Evolutionary conservation across 2,329 filamentous ascomycete genomes (phyloP), one percentile per base, ranked within the genome.

Genomic region (Verticillium klebahnii): DNA sequence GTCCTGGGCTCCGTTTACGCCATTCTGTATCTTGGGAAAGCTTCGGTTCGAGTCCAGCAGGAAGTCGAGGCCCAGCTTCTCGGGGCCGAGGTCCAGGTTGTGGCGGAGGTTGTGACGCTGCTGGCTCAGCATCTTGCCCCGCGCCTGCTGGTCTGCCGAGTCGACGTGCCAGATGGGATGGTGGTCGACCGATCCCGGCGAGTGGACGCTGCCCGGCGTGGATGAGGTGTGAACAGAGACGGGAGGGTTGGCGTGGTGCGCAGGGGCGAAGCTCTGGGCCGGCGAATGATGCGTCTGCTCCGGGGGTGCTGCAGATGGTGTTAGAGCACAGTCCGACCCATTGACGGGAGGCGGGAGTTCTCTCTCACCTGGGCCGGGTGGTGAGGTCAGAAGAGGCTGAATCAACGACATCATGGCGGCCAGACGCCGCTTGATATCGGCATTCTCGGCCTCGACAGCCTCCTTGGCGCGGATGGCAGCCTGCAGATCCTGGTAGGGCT

Each of bases 401-500:
- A 90, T 80, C 70, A 88, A 82, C 67, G 83, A 79, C 71, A 93
- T 75, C 45, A 92, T 84, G 36, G 83, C 81, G 61, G 85, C 82
- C 67, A 96, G 76, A 36, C 87, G 84, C 71, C 85, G 82, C 70
- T 87, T 89, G 66, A 96, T 89, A 66, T 93, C 90, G 64, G 86
- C 85, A 77, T 95, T 94, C 76, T 96, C 92, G 36, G 86, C 85
- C 76, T 92, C 86, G 60, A 92, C 85, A 15, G 84, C 83, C 71
- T 94, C 90, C 78, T 92, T 93, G 74, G 92, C 88, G 36, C 86
- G 82, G 61, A 94, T 75, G 11, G 87, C 90, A 32, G 85, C 81
- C 74, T 96, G 91, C 23, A 96, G 83, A 71, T 97, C 92, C 71
- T 91, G 88, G 69, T 93, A 93, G 0, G 92, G 91, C 73, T 93